Conservation (phyloP, 129 eudicot species). For the Escallonia herrerae region DNA sequence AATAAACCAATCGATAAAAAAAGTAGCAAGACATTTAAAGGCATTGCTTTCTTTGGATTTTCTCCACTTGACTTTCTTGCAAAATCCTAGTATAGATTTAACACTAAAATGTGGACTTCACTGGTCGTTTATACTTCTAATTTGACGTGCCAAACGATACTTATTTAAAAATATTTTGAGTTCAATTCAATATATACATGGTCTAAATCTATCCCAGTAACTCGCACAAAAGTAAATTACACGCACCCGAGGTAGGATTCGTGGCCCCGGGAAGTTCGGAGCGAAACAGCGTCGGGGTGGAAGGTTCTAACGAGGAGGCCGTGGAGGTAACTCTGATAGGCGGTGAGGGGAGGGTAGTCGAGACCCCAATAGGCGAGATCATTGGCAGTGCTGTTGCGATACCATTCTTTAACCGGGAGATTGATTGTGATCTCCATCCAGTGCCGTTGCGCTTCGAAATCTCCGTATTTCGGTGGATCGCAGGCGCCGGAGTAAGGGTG, state of each 20-base stretch:
- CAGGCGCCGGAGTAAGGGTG: constrained; percentile 87
- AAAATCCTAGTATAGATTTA: no score
- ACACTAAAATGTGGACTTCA: no score
- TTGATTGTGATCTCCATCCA: constrained; percentile 98
- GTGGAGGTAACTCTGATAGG: constrained; percentile 83
- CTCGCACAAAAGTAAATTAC: not conserved
- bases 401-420: constrained; percentile 72
- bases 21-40: no score
- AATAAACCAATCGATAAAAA: not conserved
- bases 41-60: no score
- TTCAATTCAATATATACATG: no score
- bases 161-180: no score
- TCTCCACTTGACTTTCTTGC: no score
- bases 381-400: constrained; percentile 64
- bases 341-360: constrained; percentile 96
- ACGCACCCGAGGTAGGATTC: constrained; percentile 89
- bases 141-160: no score
- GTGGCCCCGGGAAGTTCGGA: constrained; percentile 65
- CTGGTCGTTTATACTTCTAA: no score
- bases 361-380: constrained; percentile 96
- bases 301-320: constrained; percentile 52
- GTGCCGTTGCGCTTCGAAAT: constrained; percentile 95
- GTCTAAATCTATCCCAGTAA: no score
- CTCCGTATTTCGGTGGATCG: constrained; percentile 83
- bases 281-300: constrained; percentile 67